Percentiles rank a stretch among this genome's conserved stretches.
Conservation (phyloP, 306 rosid species). For the Cucurbita pepo region DNA sequence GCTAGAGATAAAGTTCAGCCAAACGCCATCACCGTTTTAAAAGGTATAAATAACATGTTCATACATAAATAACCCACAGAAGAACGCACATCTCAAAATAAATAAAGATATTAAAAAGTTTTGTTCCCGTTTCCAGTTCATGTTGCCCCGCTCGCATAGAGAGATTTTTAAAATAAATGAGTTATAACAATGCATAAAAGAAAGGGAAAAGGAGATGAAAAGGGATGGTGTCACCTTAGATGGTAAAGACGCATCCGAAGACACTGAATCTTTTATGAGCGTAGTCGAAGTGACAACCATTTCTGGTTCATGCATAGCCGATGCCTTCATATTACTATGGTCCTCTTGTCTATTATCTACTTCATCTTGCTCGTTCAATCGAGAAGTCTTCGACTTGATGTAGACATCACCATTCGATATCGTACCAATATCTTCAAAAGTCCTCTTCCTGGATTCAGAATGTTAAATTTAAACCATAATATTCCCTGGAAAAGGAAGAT, state of each 20-base stretch:
- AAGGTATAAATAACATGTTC: neutral
- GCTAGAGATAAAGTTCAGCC: neutral
- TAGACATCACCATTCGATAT: conserved; percentile 35
- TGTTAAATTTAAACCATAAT: conserved; percentile 5
- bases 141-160: neutral
- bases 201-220: neutral
- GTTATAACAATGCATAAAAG: neutral
- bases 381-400: conserved; percentile 31
- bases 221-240: conserved; percentile 28
- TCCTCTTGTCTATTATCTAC: conserved; percentile 16
- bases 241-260: conserved; percentile 25
- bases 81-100: neutral
- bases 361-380: conserved; percentile 24
- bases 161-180: neutral
- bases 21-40: neutral
- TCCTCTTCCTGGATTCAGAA: conserved; percentile 55
- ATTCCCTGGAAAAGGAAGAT: neutral
- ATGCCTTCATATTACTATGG: conserved; percentile 15
- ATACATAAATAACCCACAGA: neutral
- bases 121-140: neutral
- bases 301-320: conserved; percentile 17
- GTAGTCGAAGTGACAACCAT: conserved; percentile 24
- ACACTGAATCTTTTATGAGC: conserved; percentile 19
- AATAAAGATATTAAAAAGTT: too few species aligned
- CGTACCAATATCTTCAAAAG: conserved; percentile 30